Base-by-base conservation (phyloP, 1,284 basidiomycete genomes). In the Ceratobasidium sp. region DNA sequence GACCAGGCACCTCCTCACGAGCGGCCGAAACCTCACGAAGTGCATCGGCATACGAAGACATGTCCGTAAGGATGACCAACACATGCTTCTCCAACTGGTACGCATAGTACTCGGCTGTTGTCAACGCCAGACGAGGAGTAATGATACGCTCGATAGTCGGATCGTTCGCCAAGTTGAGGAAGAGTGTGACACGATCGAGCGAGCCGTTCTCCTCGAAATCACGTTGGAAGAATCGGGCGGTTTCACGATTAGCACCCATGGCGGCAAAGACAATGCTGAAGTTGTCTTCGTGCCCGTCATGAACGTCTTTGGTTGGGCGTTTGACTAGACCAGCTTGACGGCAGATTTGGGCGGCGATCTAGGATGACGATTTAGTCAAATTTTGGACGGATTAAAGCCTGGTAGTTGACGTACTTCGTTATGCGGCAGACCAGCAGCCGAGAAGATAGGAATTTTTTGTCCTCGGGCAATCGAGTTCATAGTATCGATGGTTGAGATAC, bases 241-340 rank as follows among this genome's bases (percentile, higher is more conserved):
- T 99, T 83, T 99, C 97, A 96, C 98, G 97, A 85, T 99, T 99
- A 78, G 97, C 97, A 89, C 97, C 97, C 97, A 99, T 99, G 52
- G 97, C 97, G 69, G 96, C 97, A 80, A 99, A 99, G 69, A 99
- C 97, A 79, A 99, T 97, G 67, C 94, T 97, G 87, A 99, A 99
- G 83, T 99, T 99, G 85, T 99, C 97, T 85, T 98, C 97, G 83
- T 99, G 97, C 60, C 96, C 97, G 81, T 99, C 97, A 80, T 97
- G 96, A 28, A 98, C 95, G 78, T 94, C 96, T 83, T 99, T 98
- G 72, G 92, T 94, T 10, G 96, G 96, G 53, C 91, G 86, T 83
- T 96, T 96, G 78, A 99, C 97, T 73, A 99, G 86, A 77, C 97
- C 97, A 46, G 97, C 95, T 85, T 99, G 97, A 80, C 97, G 94